Conservation (phyloP, 306 rosid genomes). For the Bauhinia variegata region DNA sequence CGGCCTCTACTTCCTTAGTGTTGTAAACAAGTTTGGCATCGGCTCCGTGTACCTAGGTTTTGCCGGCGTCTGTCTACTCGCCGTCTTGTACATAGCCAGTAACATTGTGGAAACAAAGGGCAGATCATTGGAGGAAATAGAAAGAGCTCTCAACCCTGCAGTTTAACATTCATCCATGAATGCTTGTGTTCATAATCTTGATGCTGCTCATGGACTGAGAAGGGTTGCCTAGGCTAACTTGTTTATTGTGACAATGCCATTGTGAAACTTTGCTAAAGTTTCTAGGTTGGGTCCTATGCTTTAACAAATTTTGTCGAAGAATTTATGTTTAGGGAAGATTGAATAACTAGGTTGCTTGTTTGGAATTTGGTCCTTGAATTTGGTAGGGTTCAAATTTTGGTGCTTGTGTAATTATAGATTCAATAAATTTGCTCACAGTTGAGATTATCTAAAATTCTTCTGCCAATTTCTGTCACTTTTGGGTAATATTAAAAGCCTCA, state of each 20-base stretch:
- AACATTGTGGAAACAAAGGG: conserved; percentile 97
- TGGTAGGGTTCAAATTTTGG: too few relatives aligned
- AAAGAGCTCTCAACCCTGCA: conserved; percentile 69
- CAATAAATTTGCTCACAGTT: too few relatives aligned
- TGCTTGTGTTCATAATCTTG: conserved; percentile 19
- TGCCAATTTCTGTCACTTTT: too few relatives aligned
- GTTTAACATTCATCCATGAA: too few relatives aligned
- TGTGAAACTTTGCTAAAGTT: conserved; percentile 25
- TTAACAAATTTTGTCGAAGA: conserved; percentile 19
- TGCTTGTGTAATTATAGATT: too few relatives aligned
- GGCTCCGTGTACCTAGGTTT: conserved; percentile 87
- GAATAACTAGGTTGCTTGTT: too few relatives aligned
- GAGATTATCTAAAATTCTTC: too few relatives aligned
- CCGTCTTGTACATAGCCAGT: conserved; percentile 79
- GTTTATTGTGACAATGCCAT: conserved; percentile 11
- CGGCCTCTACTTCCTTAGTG: conserved; percentile 93
- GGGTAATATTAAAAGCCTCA: too few relatives aligned
- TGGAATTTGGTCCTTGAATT: too few relatives aligned
- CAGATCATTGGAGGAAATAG: conserved; percentile 92
- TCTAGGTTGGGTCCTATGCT: conserved; percentile 28
- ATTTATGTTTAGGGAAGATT: too few relatives aligned
- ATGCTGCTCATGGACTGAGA: conserved; percentile 30
- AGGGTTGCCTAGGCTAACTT: conserved; percentile 21
- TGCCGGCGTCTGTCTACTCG: conserved; percentile 72
- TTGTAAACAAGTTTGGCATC: conserved; percentile 91